Evolutionary conservation across 2,329 filamentous ascomycete species (phyloP).

Genomic region (Lecanicillium sp.): DNA sequence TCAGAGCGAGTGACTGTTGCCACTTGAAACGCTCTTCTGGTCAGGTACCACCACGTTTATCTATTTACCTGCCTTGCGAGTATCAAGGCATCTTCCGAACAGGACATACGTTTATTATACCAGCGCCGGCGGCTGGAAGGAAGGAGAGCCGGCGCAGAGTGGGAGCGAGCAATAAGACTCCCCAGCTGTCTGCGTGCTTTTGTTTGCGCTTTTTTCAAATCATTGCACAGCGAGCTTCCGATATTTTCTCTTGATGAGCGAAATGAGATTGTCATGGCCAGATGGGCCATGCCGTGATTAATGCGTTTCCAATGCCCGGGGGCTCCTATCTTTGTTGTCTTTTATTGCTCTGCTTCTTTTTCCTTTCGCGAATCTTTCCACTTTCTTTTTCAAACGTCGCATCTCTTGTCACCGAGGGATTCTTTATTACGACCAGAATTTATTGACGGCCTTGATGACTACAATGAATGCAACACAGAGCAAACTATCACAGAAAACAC

Average conservation of each 20-base stretch:
- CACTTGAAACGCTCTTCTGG: not conserved
- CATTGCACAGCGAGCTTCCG: not conserved
- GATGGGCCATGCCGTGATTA: not conserved
- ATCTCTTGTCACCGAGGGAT: not conserved
- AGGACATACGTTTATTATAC: conserved; percentile 11
- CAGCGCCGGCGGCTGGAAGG: not conserved
- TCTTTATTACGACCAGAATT: conserved; percentile 5
- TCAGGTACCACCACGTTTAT: conserved; percentile 8
- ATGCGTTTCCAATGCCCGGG: no score
- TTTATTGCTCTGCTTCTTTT: not conserved
- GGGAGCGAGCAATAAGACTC: not conserved
- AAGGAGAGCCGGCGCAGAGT: conserved; percentile 5
- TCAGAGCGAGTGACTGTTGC: not conserved
- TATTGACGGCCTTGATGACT: conserved; percentile 11
- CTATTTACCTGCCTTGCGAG: conserved; percentile 5
- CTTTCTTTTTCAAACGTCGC: not conserved
- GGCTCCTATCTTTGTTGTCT: not conserved
- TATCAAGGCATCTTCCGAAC: not conserved
- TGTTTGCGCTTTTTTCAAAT: not conserved
- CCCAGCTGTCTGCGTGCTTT: not conserved
- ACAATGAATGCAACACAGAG: conserved; percentile 14
- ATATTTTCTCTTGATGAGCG: not conserved
- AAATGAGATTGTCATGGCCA: not conserved
- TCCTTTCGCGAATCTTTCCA: not conserved
- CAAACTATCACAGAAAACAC: conserved; percentile 13